Evolutionary conservation across 2,329 filamentous ascomycete species (phyloP).

Genomic region (Aspergillus sp.): DNA sequence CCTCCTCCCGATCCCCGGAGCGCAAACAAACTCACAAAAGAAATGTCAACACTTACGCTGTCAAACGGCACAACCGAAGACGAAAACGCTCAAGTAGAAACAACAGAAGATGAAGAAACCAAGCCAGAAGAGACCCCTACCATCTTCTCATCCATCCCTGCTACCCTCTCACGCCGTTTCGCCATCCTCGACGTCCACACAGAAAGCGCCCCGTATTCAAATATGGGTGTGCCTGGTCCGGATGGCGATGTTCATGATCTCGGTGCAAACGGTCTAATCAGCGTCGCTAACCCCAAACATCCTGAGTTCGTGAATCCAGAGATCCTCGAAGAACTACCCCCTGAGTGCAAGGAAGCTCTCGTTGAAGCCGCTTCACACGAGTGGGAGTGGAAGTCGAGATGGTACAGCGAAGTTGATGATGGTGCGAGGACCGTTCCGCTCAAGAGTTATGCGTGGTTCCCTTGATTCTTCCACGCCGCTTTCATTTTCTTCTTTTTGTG

Average conservation of each 20-base stretch:
- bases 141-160: conserved; percentile 56
- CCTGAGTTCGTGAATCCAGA: conserved; percentile 40
- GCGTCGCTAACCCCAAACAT: conserved; percentile 32
- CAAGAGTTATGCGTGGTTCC: conserved; percentile 43
- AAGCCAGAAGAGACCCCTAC: conserved; percentile 29
- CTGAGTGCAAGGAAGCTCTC: conserved; percentile 68
- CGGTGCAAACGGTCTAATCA: conserved; percentile 43
- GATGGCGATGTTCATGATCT: conserved; percentile 41
- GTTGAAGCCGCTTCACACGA: conserved; percentile 66
- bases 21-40: conserved; percentile 30
- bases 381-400: conserved; percentile 69
- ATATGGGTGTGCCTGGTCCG: conserved; percentile 58
- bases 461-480: conserved; percentile 21
- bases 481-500: not conserved
- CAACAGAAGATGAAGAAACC: conserved; percentile 11
- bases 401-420: conserved; percentile 67
- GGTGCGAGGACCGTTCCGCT: conserved; percentile 36
- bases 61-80: conserved; percentile 30
- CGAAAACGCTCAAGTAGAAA: conserved; percentile 8
- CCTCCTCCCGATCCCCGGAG: conserved; percentile 41
- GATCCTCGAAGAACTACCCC: conserved; percentile 44
- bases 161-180: conserved; percentile 60
- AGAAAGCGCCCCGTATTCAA: conserved; percentile 58
- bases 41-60: conserved; percentile 35
- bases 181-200: conserved; percentile 62